Evolutionary conservation across 306 rosid species (phyloP), one percentile per base, ranked within the genome.

Genomic region (Cucumis hystrix): DNA sequence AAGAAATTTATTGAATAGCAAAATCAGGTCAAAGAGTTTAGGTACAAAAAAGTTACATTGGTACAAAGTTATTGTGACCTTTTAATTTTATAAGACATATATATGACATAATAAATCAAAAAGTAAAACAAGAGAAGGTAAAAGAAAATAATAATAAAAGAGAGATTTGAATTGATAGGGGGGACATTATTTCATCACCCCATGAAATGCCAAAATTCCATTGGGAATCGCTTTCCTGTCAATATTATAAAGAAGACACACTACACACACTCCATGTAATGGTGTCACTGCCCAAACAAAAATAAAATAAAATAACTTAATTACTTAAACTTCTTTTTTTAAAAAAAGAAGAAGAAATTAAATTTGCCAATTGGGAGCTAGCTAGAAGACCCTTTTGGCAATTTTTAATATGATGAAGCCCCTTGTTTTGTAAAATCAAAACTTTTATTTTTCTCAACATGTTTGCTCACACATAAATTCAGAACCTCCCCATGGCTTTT

Each of bases 401-500:
- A 81, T 64, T 73, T 23, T 59, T 17, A 16, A 23, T 1, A 45
- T 28, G 33, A 6, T 9, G 28, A 59, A 79, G 60, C 18, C 87
- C 86, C 71, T 59, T 1, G 49, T 25, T 63, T 25, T 80, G 85
- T 85, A 87, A 85, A 80, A 15, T 33, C 68, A 12, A 28, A 63
- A 33, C 45, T 33, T 9, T 11, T 30, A 13, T 21, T 62, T 28
- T 61, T 3, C 69, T 56, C 89, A 78, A 15, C 7, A 80, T 30
- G 69, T 80, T 79, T 87, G 89, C 81, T 77, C 83, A 77, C 84
- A 70, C 76, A 77, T 86, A 92, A 84, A 82, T 77, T 75, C 64
- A 75, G 80, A 86, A 65, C 85, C 84, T 33, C 83, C 90, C 80
- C 54, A 88, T 87, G 92, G 93, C 87, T 87, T 89, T 89, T 91